These are phyloP conservation scores for Pseudopyricularia cyperi DNA, from an alignment of 2,329 filamentous ascomycete genomes.

Conservation along the genomic window DNA sequence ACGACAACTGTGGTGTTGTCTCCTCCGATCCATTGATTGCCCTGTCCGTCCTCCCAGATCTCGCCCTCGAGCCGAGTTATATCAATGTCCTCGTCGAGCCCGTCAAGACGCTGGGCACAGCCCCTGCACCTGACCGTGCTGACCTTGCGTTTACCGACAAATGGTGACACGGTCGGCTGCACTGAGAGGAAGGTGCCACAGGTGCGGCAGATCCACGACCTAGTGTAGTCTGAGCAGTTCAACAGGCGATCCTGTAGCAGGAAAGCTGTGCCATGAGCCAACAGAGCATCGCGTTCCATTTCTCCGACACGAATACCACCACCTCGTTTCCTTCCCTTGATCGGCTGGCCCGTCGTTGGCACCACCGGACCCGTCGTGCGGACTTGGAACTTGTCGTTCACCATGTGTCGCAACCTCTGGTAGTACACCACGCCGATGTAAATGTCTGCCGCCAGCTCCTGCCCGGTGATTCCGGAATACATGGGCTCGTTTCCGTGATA, in stretches of 20 bases:
- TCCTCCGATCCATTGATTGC: conserved; percentile 73
- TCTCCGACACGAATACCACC: conserved; percentile 98
- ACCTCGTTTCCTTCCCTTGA: conserved; percentile 91
- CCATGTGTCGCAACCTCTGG: conserved; percentile 96
- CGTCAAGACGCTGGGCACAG: conserved; percentile 53
- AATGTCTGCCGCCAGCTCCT: conserved; percentile 88
- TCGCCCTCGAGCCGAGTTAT: conserved; percentile 49
- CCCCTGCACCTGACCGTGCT: conserved; percentile 65
- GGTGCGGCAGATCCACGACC: conserved; percentile 75
- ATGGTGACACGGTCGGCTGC: conserved; percentile 62
- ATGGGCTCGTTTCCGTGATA: conserved; percentile 98
- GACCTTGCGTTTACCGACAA: conserved; percentile 50
- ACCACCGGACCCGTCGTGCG: conserved; percentile 90
- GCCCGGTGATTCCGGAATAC: conserved; percentile 93
- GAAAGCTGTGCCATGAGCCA: conserved; percentile 92
- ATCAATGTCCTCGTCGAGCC: conserved; percentile 43
- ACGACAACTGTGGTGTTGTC: conserved; percentile 85
- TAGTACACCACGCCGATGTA: conserved; percentile 97
- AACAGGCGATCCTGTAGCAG: conserved; percentile 87
- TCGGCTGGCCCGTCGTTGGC: conserved; percentile 81
- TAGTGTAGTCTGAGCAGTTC: conserved; percentile 91
- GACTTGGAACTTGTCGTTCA: conserved; percentile 98
- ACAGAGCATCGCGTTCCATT: conserved; percentile 93
- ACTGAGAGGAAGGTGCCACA: conserved; percentile 89
- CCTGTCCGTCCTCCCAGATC: conserved; percentile 87